Conservation (phyloP, 2,329 filamentous ascomycete genomes). For the Niveomyces coronatus region DNA sequence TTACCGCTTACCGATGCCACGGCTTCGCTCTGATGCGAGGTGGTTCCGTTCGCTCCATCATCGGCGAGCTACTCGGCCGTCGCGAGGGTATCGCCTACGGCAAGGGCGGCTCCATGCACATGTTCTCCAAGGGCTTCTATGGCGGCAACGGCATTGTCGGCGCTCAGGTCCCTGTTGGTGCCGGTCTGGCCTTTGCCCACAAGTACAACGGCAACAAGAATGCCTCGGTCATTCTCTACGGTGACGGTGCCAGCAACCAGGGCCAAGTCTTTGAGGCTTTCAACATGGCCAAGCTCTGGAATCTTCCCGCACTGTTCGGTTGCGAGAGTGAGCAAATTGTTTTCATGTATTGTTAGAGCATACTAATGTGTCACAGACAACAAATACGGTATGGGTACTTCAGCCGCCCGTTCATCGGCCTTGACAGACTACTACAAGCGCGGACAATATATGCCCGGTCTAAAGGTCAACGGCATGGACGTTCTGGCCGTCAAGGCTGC, state of each 20-base stretch:
- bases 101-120: constrained; percentile 99
- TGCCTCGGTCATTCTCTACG: constrained; percentile 82
- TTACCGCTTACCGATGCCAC: constrained; percentile 98
- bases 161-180: constrained; percentile 94
- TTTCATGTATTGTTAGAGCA: neutral
- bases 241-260: constrained; percentile 97
- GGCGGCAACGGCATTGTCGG: constrained; percentile 98
- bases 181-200: constrained; percentile 92
- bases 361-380: constrained; percentile 56
- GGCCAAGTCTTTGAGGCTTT: constrained; percentile 99
- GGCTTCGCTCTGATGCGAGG: constrained; percentile 97
- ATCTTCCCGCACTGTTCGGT: constrained; percentile 86
- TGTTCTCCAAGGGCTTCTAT: constrained; percentile 97
- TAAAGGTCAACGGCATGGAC: constrained; percentile 99
- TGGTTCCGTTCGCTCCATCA: constrained; percentile 80
- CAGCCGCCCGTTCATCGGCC: constrained; percentile 85
- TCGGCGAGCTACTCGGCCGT: constrained; percentile 89
- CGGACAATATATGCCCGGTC: constrained; percentile 97
- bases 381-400: constrained; percentile 99
- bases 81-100: constrained; percentile 96
- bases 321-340: constrained; percentile 87
- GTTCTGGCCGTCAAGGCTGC: constrained; percentile 96
- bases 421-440: constrained; percentile 99
- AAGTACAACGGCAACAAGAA: constrained; percentile 85
- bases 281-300: constrained; percentile 99